Evolutionary conservation across 805 yeast genomes (phyloP).

Genomic region (Blastobotrys muscicola): DNA sequence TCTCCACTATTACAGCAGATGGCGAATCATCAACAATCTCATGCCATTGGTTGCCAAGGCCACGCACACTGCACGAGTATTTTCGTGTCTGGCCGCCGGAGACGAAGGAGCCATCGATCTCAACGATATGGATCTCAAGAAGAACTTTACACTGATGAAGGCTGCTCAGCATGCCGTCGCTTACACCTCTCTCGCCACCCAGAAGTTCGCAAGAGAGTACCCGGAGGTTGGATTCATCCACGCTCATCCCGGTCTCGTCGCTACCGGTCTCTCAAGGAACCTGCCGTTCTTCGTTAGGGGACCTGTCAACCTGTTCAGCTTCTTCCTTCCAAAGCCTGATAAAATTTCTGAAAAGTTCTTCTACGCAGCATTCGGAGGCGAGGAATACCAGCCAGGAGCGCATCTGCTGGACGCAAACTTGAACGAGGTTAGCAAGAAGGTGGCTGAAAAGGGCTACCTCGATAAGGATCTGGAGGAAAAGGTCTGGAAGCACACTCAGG

Average conservation of each 20-base stretch:
- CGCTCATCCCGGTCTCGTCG: slow-evolving; percentile 21
- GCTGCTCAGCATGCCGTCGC: slow-evolving; percentile 11
- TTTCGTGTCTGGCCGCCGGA: slow-evolving; percentile 21
- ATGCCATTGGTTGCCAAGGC: slow-evolving; percentile 18
- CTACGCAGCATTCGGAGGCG: slow-evolving; percentile 13
- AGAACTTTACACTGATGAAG: slow-evolving; percentile 12
- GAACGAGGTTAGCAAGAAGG: slow-evolving; percentile 7
- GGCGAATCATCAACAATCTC: slow-evolving; percentile 17
- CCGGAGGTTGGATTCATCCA: slow-evolving; percentile 19
- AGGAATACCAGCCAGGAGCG: slow-evolving; percentile 15
- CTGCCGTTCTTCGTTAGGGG: slow-evolving; percentile 16
- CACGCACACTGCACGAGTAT: slow-evolving; percentile 20
- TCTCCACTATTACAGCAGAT: slow-evolving; percentile 22
- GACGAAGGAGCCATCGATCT: slow-evolving; percentile 13
- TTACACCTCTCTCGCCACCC: slow-evolving; percentile 16
- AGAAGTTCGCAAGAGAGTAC: slow-evolving; percentile 13
- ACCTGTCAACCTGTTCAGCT: slow-evolving; percentile 2
- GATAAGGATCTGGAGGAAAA: slow-evolving; percentile 16
- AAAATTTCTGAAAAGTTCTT: slow-evolving; percentile 18
- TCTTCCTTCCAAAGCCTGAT: slow-evolving; percentile 10
- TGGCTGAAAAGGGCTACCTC: slow-evolving; percentile 9
- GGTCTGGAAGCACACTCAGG: slow-evolving; percentile 21
- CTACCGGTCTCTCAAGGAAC: slow-evolving; percentile 14
- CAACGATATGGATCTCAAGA: slow-evolving; percentile 21
- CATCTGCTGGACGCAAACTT: slow-evolving; percentile 11